phyloP scores from a whole-genome alignment of 2,329 filamentous ascomycete genomes.

The Eutypella sp. region DNA sequence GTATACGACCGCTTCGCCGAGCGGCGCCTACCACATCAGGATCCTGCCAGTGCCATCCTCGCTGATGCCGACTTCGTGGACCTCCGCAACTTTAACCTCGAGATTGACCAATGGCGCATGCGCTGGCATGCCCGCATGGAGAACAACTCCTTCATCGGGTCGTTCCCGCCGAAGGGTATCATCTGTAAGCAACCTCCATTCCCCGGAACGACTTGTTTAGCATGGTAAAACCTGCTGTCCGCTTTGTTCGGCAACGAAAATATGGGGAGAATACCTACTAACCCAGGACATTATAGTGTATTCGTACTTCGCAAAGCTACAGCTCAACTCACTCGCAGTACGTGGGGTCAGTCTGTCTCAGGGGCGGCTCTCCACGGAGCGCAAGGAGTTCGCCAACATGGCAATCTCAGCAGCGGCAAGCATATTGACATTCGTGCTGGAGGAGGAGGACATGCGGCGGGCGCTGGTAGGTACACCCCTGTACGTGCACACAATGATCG shows the following conservation, averaged over 20 bases:
- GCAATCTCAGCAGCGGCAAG: slow-evolving; percentile 37
- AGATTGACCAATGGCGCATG: slow-evolving; percentile 37
- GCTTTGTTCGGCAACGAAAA: too few species aligned
- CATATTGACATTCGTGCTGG: slow-evolving; percentile 35
- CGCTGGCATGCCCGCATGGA: slow-evolving; percentile 27
- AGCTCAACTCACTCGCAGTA: slow-evolving; percentile 32
- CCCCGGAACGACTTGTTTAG: too few species aligned
- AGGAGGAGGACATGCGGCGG: slow-evolving; percentile 27
- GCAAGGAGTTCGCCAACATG: slow-evolving; percentile 19
- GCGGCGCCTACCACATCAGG: slow-evolving; percentile 1
- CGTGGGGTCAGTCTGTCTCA: slow-evolving; percentile 29
- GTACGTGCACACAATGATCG: slow-evolving; percentile 33
- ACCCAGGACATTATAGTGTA: slow-evolving; percentile 22
- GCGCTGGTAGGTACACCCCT: slow-evolving; percentile 29
- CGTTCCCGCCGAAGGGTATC: slow-evolving; percentile 40
- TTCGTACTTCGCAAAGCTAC: slow-evolving; percentile 31
- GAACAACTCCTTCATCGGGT: slow-evolving; percentile 22
- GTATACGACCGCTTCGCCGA: slow-evolving; percentile 15
- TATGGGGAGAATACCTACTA: background rate
- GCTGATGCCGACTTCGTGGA: slow-evolving; percentile 31
- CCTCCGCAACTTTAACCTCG: slow-evolving; percentile 34
- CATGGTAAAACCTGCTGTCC: too few species aligned
- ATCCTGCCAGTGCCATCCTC: slow-evolving; percentile 16
- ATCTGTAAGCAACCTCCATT: slow-evolving; percentile 8
- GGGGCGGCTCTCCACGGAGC: slow-evolving; percentile 10